A percentile compares a stretch with the other conserved stretches of the same genome.
Evolutionary conservation across 148 eudicot species (phyloP).

Genomic region (Arctostaphylos glauca): DNA sequence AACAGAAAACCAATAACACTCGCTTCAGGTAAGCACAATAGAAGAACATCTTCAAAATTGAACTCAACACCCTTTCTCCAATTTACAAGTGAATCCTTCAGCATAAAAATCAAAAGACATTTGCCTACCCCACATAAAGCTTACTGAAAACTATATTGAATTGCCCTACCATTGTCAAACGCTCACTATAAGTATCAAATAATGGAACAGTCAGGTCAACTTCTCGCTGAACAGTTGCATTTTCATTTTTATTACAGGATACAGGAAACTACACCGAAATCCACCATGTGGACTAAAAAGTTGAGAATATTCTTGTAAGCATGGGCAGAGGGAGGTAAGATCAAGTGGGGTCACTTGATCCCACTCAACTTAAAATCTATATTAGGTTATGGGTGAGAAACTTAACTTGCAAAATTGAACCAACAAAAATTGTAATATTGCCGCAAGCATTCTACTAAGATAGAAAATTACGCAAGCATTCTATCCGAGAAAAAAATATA

Average conservation of each 20-base stretch:
- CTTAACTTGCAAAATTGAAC: too few species aligned
- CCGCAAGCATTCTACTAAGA: too few species aligned
- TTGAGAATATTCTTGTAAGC: not conserved
- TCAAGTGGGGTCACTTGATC: too few species aligned
- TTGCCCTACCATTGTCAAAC: not conserved
- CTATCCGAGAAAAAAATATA: too few species aligned
- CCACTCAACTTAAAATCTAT: too few species aligned
- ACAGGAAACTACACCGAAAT: not conserved
- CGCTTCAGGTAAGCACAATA: not conserved
- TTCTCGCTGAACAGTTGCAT: not conserved
- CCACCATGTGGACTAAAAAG: not conserved
- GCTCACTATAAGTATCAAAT: not conserved
- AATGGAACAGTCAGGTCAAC: not conserved
- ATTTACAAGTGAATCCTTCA: not conserved
- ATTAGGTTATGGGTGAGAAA: too few species aligned
- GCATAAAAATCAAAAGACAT: not conserved
- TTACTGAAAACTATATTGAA: not conserved
- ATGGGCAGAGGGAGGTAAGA: too few species aligned
- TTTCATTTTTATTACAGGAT: not conserved
- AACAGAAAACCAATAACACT: not conserved
- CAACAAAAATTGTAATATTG: too few species aligned
- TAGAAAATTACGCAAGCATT: too few species aligned
- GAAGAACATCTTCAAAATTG: slow-evolving; percentile 3
- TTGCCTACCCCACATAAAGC: not conserved
- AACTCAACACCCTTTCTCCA: not conserved